Percentiles rank a stretch among this genome's conserved stretches.
Conservation (phyloP, 495 filamentous ascomycete genomes). For the Chaetomidium leptoderma region DNA sequence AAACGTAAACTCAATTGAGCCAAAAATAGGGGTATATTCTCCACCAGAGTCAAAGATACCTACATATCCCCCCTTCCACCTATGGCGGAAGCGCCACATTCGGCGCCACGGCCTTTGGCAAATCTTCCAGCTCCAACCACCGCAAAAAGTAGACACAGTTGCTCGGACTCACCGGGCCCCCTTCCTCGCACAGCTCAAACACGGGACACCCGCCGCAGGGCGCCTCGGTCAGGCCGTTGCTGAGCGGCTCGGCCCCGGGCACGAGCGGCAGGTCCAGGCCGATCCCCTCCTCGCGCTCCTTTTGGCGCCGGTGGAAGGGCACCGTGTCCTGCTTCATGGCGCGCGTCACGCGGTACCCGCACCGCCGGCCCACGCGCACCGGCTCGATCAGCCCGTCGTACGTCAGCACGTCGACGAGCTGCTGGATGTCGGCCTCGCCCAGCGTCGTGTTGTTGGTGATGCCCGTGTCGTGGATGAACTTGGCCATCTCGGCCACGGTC, state of each 20-base stretch:
- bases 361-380: conserved; percentile 40
- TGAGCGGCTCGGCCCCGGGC: conserved; percentile 37
- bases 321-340: conserved; percentile 39
- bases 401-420: conserved; percentile 77
- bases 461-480: conserved; percentile 59
- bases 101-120: neutral
- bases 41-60: neutral
- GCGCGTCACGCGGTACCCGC: conserved; percentile 49
- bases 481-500: conserved; percentile 65
- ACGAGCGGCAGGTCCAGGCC: conserved; percentile 25
- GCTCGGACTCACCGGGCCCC: conserved; percentile 79
- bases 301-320: conserved; percentile 31
- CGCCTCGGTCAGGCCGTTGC: conserved; percentile 71
- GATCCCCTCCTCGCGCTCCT: conserved; percentile 39
- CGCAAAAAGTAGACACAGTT: conserved; percentile 86
- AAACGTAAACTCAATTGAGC: too few relatives aligned
- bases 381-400: conserved; percentile 74
- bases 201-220: conserved; percentile 93
- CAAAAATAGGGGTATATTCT: neutral
- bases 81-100: conserved; percentile 1
- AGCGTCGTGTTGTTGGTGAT: conserved; percentile 61
- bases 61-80: neutral
- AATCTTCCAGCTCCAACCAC: conserved; percentile 58
- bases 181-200: conserved; percentile 85
- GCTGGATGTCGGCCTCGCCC: conserved; percentile 66